Evolutionary conservation across 108 stramenopile species (phyloP), one percentile per base, ranked within the genome.

Genomic region (Fragilariopsis cylindrus): DNA sequence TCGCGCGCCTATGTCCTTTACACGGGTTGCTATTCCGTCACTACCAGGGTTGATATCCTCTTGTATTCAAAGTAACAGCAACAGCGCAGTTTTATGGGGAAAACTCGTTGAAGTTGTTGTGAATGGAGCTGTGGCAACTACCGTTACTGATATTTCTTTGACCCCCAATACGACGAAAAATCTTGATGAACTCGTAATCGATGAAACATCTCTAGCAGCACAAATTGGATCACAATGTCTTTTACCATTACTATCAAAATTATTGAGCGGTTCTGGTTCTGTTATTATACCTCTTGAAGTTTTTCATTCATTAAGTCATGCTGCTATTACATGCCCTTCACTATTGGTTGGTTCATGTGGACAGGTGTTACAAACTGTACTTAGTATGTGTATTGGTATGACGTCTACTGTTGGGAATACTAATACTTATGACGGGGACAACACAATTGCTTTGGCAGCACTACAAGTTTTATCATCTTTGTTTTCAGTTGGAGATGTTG

Each of bases 401-500:
- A 48, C 48, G 0, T 65, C 43, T 58, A 70, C 43, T 67, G 75
- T 30, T 8, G 13, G 53, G 9, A 30, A 30, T 30, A 30, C 30
- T 30, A 30, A 30, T 30, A 58, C 52, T 62, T 55, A 41, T 19
- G n/a, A 69, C 30, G 62, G 7, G 39, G 39, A 21, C 67, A 69
- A 40, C 71, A 71, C 12, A 57, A 77, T 62, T 55, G 69, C 45
- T 18, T 57, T 90, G 21, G 76, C 81, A 13, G 77, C 90, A 9
- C 44, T 90, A 54, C 76, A 90, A 64, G 85, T 84, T 0, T 57
- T 90, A 56, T 67, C 85, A 4, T 75, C 84, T 18, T 70, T 90
- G 15, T 48, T 74, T 57, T 69, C 71, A 9, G 85, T 90, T 13
- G 84, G 81, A 9, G 76, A 82, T 48, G 78, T 90, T 55, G 30